Conservation (phyloP, 2,329 filamentous ascomycete species). For the Nannizzia gypsea region DNA sequence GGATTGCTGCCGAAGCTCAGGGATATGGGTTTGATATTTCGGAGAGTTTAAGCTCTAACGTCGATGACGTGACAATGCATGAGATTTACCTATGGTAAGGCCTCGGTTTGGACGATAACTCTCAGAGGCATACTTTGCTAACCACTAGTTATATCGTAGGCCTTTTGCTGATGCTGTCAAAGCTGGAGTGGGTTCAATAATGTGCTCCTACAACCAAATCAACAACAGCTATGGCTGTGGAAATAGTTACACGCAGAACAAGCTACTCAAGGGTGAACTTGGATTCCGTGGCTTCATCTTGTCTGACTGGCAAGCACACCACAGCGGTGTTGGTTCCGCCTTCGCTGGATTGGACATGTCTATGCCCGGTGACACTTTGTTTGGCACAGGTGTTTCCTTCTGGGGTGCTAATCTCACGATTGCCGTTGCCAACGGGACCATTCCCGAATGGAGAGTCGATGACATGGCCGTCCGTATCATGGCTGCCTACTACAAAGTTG, state of each 20-base stretch:
- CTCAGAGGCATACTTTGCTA: not conserved
- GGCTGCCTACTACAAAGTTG: constrained; percentile 53
- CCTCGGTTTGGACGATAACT: not conserved
- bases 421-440: constrained; percentile 75
- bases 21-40: constrained; percentile 52
- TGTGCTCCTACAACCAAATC: constrained; percentile 64
- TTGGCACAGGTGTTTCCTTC: constrained; percentile 60
- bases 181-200: constrained; percentile 53
- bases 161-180: constrained; percentile 58
- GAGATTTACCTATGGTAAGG: constrained; percentile 49
- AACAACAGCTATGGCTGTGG: constrained; percentile 59
- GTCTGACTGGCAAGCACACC: constrained; percentile 67
- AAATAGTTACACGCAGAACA: constrained; percentile 49
- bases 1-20: constrained; percentile 47
- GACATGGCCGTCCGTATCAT: constrained; percentile 82
- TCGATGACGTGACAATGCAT: constrained; percentile 53
- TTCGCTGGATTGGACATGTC: constrained; percentile 66
- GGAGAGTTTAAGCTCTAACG: constrained; percentile 49
- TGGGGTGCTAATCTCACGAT: constrained; percentile 84
- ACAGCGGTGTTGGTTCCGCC: constrained; percentile 55
- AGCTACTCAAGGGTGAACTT: constrained; percentile 56
- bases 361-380: constrained; percentile 71
- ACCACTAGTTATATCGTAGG: constrained; percentile 23
- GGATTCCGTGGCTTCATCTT: constrained; percentile 64
- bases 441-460: constrained; percentile 76